Evolutionary conservation across 108 stramenopile genomes (phyloP).

Genomic region (Conticribra weissflogii): DNA sequence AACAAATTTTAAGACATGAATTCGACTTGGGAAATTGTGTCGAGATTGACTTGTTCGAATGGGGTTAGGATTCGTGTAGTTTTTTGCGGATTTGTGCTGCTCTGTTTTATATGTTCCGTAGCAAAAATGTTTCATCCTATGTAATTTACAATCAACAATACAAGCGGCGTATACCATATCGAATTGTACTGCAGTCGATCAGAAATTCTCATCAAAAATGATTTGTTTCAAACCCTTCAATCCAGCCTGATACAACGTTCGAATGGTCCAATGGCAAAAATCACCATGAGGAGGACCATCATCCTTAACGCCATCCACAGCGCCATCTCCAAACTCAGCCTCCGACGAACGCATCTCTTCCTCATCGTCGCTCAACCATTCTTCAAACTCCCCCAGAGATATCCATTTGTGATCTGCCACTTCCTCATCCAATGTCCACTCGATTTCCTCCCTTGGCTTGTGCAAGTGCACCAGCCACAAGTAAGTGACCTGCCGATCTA

Average conservation of each 20-base stretch:
- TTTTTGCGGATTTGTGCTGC: too few species aligned
- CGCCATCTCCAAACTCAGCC: not conserved
- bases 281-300: conserved; percentile 42
- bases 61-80: too few species aligned
- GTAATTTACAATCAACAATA: too few species aligned
- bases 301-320: conserved; percentile 32
- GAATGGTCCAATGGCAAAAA: conserved; percentile 49
- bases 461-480: conserved; percentile 39
- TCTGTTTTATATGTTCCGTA: too few species aligned
- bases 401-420: conserved; percentile 49
- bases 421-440: conserved; percentile 44
- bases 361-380: conserved; percentile 40
- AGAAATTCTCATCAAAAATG: not conserved
- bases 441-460: conserved; percentile 24
- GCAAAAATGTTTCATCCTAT: too few species aligned
- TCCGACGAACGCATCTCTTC: too few species aligned
- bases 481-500: conserved; percentile 52
- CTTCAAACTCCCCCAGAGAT: conserved; percentile 21
- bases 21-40: too few species aligned
- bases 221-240: conserved; percentile 24
- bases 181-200: too few species aligned
- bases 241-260: conserved; percentile 32
- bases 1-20: not conserved
- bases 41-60: too few species aligned
- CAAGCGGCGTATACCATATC: too few species aligned